Evolutionary conservation across 2,329 filamentous ascomycete species (phyloP).

Genomic region (Bipolaris zeicola): DNA sequence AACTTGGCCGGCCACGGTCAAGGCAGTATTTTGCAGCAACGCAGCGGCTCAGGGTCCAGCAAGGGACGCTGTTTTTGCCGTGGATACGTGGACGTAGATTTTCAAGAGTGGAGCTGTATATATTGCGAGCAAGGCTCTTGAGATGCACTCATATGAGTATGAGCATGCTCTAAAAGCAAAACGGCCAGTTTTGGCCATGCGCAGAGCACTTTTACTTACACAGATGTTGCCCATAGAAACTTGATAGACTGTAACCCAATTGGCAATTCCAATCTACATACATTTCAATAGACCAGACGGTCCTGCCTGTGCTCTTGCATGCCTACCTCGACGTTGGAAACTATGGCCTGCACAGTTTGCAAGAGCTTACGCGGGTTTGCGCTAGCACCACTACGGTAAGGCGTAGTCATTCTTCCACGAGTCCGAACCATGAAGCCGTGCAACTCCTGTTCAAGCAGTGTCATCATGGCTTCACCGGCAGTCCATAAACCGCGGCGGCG

Average conservation of each 20-base stretch:
- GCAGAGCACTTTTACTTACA: not conserved
- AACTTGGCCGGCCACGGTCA: conserved; percentile 5
- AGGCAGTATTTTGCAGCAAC: conserved; percentile 1
- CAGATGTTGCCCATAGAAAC: not conserved
- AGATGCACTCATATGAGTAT: no score
- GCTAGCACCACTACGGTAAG: conserved; percentile 12
- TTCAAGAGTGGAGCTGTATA: not conserved
- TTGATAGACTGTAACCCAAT: no score
- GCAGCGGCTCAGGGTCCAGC: conserved; percentile 2
- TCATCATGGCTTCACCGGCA: conserved; percentile 41
- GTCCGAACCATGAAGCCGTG: conserved; percentile 9
- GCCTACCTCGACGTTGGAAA: not conserved
- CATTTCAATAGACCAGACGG: no score
- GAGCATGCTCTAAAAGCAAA: not conserved
- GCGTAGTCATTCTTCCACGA: conserved; percentile 14
- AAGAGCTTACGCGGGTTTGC: not conserved
- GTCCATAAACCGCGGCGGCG: conserved; percentile 52
- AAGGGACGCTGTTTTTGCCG: not conserved
- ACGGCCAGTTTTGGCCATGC: not conserved
- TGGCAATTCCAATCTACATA: not conserved
- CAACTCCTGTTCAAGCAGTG: conserved; percentile 10
- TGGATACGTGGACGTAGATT: no score
- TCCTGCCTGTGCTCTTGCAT: not conserved
- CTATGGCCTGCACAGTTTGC: not conserved
- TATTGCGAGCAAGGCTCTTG: no score